phyloP scores from a whole-genome alignment of 1,284 basidiomycete genomes.

The Naganishia sp. region DNA sequence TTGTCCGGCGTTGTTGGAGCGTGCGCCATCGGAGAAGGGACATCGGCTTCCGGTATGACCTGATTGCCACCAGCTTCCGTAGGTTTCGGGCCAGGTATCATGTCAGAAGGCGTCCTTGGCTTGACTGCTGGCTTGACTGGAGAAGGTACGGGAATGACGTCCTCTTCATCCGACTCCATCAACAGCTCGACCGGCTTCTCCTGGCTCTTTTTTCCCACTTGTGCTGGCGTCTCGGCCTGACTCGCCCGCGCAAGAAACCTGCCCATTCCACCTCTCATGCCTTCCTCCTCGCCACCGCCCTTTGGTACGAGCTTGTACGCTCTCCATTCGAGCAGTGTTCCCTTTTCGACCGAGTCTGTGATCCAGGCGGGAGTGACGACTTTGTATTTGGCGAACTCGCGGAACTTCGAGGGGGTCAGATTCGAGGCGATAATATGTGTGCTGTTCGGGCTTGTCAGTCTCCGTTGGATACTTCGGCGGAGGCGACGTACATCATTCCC shows the following conservation, averaged over 20 bases:
- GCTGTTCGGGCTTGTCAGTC: conserved; percentile 50
- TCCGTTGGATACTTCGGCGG: background rate
- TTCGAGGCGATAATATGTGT: conserved; percentile 89
- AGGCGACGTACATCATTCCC: conserved; percentile 31
- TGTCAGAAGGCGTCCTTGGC: too few relatives aligned
- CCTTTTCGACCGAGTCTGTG: conserved; percentile 67
- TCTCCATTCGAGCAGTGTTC: conserved; percentile 58
- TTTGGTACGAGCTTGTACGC: conserved; percentile 45
- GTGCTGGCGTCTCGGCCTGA: conserved; percentile 1
- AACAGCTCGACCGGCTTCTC: conserved; percentile 9
- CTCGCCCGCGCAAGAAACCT: conserved; percentile 40
- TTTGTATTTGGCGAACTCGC: conserved; percentile 84
- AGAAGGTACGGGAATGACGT: background rate
- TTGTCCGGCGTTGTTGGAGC: conserved; percentile 1
- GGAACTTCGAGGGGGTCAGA: conserved; percentile 82
- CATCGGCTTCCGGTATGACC: background rate
- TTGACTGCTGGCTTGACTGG: background rate
- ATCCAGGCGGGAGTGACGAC: conserved; percentile 87
- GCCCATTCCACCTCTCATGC: conserved; percentile 42
- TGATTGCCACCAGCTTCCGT: too few relatives aligned
- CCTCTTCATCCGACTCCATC: background rate
- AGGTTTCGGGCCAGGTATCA: too few relatives aligned
- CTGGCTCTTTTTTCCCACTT: background rate
- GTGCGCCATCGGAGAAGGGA: conserved; percentile 8
- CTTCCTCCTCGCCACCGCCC: conserved; percentile 44